Base-by-base conservation (phyloP, 2,329 filamentous ascomycete genomes). In the Fusarium napiforme region DNA sequence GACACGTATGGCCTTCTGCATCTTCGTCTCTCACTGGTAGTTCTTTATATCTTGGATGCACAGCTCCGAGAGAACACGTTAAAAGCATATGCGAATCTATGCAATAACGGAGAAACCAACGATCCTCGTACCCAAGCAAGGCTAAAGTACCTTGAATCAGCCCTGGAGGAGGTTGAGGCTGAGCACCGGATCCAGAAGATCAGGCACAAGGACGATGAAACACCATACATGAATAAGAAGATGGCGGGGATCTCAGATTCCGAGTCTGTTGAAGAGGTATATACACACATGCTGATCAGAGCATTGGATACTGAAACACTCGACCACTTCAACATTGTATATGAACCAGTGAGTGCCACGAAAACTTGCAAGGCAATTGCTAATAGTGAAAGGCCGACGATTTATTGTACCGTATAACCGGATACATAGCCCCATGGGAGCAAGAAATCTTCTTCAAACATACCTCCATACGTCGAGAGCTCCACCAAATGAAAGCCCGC, bases 321-420 rank as follows among this genome's bases (percentile, higher is more conserved):
- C 0, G 50, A 53, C 0, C 23, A 1, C 1, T 53, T 53, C 9
- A 16, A 28, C 6, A 39, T 53, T 7, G 2, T n/a, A 7, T 53
- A 53, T 7, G 34, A 39, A 18, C 34, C 4, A 16, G 50, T 53
- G 19, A 39, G 34, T 21, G 5, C 14, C 2, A 2, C 14, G 5
- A 0, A 2, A 37, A 18, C 4, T 11, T 12, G 9, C 0, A 30
- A 12, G 7, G 18, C 16, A 0, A 4, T 0, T 2, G 2, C 34
- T 53, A 23, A 53, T 7, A 2, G 1, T 5, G 0, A 28, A n/a
- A 53, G 50, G 18, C 18, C 2, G 34, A 39, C 7, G 16, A 37
- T 7, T 2, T 26, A 5, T 7, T 28, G 1, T 53, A 53, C 10
- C 23, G 23, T 9, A 39, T 53, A 0, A 39, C 18, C 4, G 50